Evolutionary conservation across 225 moss, liverwort and hornwort species (phyloP).

Genomic region (Antitrichia curtipendula): DNA sequence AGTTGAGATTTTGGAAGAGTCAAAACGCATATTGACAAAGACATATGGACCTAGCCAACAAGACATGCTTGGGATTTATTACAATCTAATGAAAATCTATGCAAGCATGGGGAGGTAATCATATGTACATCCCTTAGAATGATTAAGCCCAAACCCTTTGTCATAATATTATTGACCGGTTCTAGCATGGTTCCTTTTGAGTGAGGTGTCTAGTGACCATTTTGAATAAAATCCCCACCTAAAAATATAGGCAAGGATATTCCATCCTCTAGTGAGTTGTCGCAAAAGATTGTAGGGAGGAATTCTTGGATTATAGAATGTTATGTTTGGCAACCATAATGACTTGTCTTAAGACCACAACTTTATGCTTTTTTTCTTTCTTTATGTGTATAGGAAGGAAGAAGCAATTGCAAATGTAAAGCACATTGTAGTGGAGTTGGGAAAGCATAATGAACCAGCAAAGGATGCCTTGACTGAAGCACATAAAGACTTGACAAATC

Average conservation of each 20-base stretch:
- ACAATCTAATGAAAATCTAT: constrained; percentile 75
- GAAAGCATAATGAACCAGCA: constrained; percentile 27
- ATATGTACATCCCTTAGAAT: not conserved
- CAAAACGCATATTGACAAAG: constrained; percentile 66
- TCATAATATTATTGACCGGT: not conserved
- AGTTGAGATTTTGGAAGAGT: constrained; percentile 63
- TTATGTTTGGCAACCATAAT: not conserved
- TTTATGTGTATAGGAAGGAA: constrained; percentile 12
- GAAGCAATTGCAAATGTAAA: constrained; percentile 30
- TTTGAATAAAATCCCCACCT: not conserved
- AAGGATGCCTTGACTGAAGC: constrained; percentile 15
- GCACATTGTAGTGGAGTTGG: constrained; percentile 34
- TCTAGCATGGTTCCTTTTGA: not conserved
- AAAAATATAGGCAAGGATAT: not conserved
- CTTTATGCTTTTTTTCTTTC: not conserved
- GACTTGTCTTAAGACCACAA: not conserved
- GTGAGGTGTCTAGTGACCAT: not conserved
- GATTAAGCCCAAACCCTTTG: not conserved
- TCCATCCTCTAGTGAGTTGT: not conserved
- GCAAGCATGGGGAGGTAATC: constrained; percentile 54
- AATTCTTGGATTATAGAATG: not conserved
- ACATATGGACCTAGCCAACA: constrained; percentile 78
- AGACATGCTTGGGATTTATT: constrained; percentile 67
- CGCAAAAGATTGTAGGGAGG: not conserved
- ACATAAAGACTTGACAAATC: constrained; percentile 8